Percentiles rank a stretch among this genome's conserved stretches.
phyloP scores from a whole-genome alignment of 495 filamentous ascomycete species.

The Aspergillus bridgeri region DNA sequence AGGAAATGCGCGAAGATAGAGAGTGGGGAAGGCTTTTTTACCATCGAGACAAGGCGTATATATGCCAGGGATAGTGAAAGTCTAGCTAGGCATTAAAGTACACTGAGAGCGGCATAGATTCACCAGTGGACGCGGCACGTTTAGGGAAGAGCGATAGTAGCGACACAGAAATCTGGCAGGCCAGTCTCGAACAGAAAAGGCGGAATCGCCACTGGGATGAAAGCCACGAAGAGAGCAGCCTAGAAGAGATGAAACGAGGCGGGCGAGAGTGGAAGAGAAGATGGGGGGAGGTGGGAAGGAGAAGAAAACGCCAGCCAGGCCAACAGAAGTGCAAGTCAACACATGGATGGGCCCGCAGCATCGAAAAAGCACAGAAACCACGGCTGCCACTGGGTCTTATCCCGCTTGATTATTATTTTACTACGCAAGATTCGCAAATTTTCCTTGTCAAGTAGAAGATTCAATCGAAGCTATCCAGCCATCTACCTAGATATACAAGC shows the following conservation, averaged over 20 bases:
- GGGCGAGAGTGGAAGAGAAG: neutral
- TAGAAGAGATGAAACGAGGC: neutral
- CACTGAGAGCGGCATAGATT: neutral
- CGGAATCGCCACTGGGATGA: neutral
- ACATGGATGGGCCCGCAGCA: neutral
- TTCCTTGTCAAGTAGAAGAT: constrained; percentile 5
- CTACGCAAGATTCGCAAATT: neutral
- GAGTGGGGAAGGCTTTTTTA: neutral
- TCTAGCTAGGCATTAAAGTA: no score
- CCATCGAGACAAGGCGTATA: neutral
- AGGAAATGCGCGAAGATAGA: no score
- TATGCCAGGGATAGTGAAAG: neutral
- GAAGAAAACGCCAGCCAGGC: neutral
- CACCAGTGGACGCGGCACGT: neutral
- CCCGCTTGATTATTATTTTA: neutral
- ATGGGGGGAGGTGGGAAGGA: neutral
- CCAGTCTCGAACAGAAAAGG: neutral
- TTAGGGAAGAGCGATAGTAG: neutral
- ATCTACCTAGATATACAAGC: neutral
- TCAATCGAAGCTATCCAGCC: constrained; percentile 16
- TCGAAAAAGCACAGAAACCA: neutral
- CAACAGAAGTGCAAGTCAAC: neutral
- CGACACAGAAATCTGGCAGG: no score
- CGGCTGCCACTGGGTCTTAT: no score
- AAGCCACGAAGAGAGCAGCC: no score